Base-by-base conservation (phyloP, 2,329 filamentous ascomycete genomes). In the Furcasterigmium furcatum region DNA sequence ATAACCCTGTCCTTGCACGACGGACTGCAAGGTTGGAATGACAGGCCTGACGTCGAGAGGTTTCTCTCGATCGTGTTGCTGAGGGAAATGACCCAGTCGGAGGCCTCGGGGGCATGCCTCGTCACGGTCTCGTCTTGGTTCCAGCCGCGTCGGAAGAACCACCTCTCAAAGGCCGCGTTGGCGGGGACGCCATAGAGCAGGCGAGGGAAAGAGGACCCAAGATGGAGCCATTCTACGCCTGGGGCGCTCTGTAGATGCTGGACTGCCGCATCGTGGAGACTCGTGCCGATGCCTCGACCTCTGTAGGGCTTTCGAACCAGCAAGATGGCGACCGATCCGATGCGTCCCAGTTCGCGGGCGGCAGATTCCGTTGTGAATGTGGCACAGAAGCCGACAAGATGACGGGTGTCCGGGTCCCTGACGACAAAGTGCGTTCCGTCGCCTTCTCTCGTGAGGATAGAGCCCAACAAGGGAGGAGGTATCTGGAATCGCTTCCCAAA, bases 371-470 rank as follows among this genome's bases (percentile, higher is more conserved):
- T 79, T 24, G 78, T 76, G 55, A 78, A 83, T 9, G 79, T 82
- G 9, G 79, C 78, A 54, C 79, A 82, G 50, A 83, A 82, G 0
- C 79, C 80, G 30, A 83, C 56, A 20, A 78, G n/a, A n/a, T n/a
- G n/a, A n/a, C n/a, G n/a, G n/a, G n/a, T n/a, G n/a, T n/a, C n/a
- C n/a, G n/a, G n/a, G n/a, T n/a, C n/a, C n/a, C n/a, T n/a, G n/a
- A n/a, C n/a, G n/a, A n/a, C n/a, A n/a, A n/a, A n/a, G n/a, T n/a
- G n/a, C n/a, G n/a, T n/a, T n/a, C n/a, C n/a, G n/a, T n/a, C n/a
- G n/a, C n/a, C 53, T 29, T 68, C 64, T 8, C 58, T 59, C 4
- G 60, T 69, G 10, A 84, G 66, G 2, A 83, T 57, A 2, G 66
- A 64, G 21, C 66, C 65, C 5, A 83, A 64, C 4, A 61, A 60